These are phyloP conservation scores for Trichosporon inkin DNA, from an alignment of 1,284 basidiomycete genomes.

Conservation along the genomic window DNA sequence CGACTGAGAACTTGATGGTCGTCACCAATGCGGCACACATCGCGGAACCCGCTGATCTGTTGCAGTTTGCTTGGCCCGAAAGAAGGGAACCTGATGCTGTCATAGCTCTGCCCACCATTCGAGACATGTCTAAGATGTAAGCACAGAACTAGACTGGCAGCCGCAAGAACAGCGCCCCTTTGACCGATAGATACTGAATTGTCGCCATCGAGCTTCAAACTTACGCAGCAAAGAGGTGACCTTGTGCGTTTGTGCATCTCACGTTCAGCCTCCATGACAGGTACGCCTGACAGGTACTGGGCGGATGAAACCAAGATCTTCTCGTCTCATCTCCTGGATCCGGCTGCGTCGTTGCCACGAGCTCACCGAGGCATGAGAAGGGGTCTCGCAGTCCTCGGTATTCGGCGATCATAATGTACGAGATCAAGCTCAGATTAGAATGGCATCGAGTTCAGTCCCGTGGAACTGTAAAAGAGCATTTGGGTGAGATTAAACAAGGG, in stretches of 20 bases:
- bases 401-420: not conserved
- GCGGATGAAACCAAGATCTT: not conserved
- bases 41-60: not conserved
- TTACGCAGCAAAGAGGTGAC: not conserved
- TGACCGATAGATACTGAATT: too few relatives aligned
- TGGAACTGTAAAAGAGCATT: not conserved
- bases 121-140: too few relatives aligned
- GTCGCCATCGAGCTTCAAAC: not conserved
- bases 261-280: too few relatives aligned
- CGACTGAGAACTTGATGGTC: not conserved
- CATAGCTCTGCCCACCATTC: too few relatives aligned
- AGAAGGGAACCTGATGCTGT: not conserved
- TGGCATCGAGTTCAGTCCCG: conserved; percentile 2
- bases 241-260: too few relatives aligned
- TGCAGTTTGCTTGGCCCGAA: not conserved
- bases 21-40: not conserved
- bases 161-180: too few relatives aligned
- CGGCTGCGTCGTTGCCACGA: not conserved
- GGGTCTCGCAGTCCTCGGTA: not conserved
- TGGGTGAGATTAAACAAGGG: not conserved
- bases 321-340: not conserved
- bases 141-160: too few relatives aligned
- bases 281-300: too few relatives aligned
- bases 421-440: conserved; percentile 2
- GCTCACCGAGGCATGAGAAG: not conserved